Evolutionary conservation across 176 grass and related monocot genomes (phyloP).

Genomic region (Calamus simplicifolius): DNA sequence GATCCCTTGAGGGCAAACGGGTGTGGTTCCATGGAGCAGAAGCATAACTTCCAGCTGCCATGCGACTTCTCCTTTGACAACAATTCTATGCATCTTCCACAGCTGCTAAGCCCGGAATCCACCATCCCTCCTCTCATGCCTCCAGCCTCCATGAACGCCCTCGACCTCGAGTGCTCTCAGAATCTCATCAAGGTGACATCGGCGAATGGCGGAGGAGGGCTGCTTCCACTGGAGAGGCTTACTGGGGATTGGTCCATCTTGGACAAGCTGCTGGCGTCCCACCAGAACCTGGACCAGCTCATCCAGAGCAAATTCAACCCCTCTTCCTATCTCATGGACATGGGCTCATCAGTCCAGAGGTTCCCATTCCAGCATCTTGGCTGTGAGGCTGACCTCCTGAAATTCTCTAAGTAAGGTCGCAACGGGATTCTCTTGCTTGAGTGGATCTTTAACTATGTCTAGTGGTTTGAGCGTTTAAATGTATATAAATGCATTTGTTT

Average conservation of each 20-base stretch:
- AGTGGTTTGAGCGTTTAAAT: constrained; percentile 30
- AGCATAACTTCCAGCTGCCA: constrained; percentile 39
- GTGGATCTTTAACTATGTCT: neutral
- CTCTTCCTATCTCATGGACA: constrained; percentile 36
- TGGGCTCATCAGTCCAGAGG: constrained; percentile 41
- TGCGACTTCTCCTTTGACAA: constrained; percentile 51
- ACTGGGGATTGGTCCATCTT: constrained; percentile 77
- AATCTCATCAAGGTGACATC: constrained; percentile 73
- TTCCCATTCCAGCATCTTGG: constrained; percentile 61
- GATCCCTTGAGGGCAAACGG: constrained; percentile 19
- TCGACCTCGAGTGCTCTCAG: constrained; percentile 54
- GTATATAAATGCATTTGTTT: constrained; percentile 33
- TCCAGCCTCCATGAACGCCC: constrained; percentile 29
- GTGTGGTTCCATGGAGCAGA: constrained; percentile 25
- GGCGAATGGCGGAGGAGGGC: neutral
- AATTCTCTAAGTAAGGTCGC: constrained; percentile 53
- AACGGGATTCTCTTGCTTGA: constrained; percentile 19
- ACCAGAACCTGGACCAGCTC: constrained; percentile 79
- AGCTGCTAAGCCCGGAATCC: constrained; percentile 61
- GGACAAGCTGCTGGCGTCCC: constrained; percentile 91
- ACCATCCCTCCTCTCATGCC: constrained; percentile 20
- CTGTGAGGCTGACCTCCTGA: constrained; percentile 50
- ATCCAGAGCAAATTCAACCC: constrained; percentile 49
- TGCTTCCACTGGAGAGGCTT: constrained; percentile 27
- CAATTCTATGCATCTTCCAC: constrained; percentile 74